Conservation (phyloP, 768 basidiomycete species). For the Boletus subcaerulescens region DNA sequence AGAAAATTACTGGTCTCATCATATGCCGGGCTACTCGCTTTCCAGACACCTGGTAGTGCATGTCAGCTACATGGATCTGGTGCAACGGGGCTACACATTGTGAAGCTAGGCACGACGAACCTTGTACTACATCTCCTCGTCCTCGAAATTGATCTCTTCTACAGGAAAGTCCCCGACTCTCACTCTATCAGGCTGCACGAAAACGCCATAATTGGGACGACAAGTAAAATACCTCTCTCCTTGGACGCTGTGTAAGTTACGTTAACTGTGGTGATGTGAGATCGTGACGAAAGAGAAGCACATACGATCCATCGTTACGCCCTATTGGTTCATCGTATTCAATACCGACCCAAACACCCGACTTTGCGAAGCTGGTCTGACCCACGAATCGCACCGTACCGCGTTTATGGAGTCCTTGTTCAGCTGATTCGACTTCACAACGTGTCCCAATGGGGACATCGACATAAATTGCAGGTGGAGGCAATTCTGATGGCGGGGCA, state of each 20-base stretch:
- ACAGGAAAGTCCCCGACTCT: constrained; percentile 84
- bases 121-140: constrained; percentile 64
- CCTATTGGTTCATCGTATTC: constrained; percentile 96
- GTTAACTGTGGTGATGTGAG: not conserved
- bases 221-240: constrained; percentile 87
- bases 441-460: constrained; percentile 69
- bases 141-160: constrained; percentile 71
- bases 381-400: constrained; percentile 89
- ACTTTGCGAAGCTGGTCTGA: constrained; percentile 63
- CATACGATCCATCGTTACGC: constrained; percentile 94
- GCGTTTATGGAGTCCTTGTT: constrained; percentile 68
- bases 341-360: constrained; percentile 82
- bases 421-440: constrained; percentile 76
- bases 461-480: constrained; percentile 27
- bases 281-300: constrained; percentile 15
- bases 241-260: constrained; percentile 55
- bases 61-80: not conserved
- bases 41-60: no score
- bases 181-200: constrained; percentile 82
- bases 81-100: not conserved
- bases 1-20: not conserved
- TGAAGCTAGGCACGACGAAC: not conserved
- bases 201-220: constrained; percentile 72
- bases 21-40: no score
- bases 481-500: constrained; percentile 49